These are phyloP conservation scores for Ascochyta clinopodiicola DNA, from an alignment of 2,329 filamentous ascomycete species.

Conservation along the genomic window DNA sequence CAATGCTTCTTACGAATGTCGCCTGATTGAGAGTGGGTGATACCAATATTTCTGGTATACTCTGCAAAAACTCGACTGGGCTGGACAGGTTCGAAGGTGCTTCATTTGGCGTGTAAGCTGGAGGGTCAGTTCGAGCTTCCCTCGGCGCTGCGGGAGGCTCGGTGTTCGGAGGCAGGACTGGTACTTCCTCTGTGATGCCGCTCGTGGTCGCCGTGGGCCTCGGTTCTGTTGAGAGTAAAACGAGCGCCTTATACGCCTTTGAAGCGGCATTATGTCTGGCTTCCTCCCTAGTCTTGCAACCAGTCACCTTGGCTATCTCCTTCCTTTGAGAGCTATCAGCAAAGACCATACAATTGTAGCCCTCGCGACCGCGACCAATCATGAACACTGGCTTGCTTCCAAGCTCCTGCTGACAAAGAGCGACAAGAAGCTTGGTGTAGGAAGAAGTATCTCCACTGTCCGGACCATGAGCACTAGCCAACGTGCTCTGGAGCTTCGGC, in stretches of 20 bases:
- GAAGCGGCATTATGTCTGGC: constrained; percentile 1
- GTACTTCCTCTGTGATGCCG: too few species aligned
- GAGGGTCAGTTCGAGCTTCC: neutral
- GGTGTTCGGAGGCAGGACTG: neutral
- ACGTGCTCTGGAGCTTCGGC: neutral
- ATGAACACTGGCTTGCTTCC: constrained; percentile 3
- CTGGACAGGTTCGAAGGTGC: neutral
- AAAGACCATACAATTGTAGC: constrained; percentile 7
- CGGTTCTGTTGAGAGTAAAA: neutral
- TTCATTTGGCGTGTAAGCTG: neutral
- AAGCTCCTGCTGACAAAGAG: constrained; percentile 4
- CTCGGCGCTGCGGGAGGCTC: neutral
- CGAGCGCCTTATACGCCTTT: constrained; percentile 2
- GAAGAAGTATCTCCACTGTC: neutral
- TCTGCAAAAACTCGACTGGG: constrained; percentile 1
- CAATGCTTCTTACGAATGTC: neutral
- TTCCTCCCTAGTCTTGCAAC: constrained; percentile 2
- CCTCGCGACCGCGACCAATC: constrained; percentile 4
- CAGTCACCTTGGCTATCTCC: neutral
- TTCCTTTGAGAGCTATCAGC: neutral
- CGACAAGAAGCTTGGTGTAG: constrained; percentile 2
- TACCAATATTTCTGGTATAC: constrained; percentile 2
- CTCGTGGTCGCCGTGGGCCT: too few species aligned
- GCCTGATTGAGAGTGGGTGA: neutral
- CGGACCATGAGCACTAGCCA: neutral